A percentile compares a stretch with the other conserved stretches of the same genome.
Conservation (phyloP, 306 rosid species). For the Dalbergia cochinchinensis region DNA sequence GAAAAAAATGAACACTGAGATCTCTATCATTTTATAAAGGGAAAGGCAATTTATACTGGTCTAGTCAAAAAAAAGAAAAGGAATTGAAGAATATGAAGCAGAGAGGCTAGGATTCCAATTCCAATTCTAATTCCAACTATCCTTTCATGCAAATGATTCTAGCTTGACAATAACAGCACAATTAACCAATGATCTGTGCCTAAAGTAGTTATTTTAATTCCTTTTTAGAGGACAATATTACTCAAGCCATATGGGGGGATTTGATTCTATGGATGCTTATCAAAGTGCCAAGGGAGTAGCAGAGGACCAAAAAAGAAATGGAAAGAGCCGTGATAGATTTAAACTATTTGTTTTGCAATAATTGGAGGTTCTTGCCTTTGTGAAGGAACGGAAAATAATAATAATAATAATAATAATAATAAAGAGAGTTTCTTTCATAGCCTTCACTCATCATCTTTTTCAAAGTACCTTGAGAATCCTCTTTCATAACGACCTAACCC, state of each 20-base stretch:
- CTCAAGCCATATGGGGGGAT: conserved; percentile 23
- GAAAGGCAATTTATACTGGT: conserved; percentile 32
- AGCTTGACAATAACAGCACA: conserved; percentile 41
- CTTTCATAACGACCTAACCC: conserved; percentile 45
- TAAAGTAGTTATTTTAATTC: conserved; percentile 44
- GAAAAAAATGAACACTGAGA: background rate
- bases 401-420: too few relatives aligned
- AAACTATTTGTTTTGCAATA: conserved; percentile 33
- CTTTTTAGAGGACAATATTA: conserved; percentile 42
- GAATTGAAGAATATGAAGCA: conserved; percentile 14
- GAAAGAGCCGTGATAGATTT: conserved; percentile 27
- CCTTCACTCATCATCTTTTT: conserved; percentile 19
- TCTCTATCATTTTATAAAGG: conserved; percentile 30
- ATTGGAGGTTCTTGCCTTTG: conserved; percentile 37
- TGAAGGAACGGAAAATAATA: background rate
- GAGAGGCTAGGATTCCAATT: conserved; percentile 37
- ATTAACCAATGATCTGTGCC: conserved; percentile 39
- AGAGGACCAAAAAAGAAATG: background rate
- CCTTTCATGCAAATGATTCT: conserved; percentile 45
- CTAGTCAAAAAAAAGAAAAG: conserved; percentile 37
- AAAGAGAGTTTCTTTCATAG: background rate
- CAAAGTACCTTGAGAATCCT: conserved; percentile 43
- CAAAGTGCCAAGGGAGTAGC: background rate
- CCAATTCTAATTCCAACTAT: conserved; percentile 24
- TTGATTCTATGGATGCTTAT: conserved; percentile 45